Conservation (phyloP, 2,329 filamentous ascomycete genomes). For the Fusarium chaquense region DNA sequence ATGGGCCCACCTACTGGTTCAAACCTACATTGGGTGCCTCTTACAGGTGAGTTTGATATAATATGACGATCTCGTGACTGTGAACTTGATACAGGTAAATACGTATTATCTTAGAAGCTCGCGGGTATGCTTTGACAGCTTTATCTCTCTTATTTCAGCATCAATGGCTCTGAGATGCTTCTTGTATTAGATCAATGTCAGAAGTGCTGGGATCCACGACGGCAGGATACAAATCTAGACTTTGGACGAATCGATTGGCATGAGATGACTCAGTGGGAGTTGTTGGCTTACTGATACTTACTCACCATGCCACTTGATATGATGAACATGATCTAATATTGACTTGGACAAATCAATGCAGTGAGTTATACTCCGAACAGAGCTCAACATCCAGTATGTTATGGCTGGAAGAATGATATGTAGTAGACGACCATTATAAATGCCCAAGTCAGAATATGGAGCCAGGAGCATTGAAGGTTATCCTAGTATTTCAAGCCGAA, state of each 20-base stretch:
- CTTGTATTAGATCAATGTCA: not conserved
- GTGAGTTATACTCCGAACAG: not conserved
- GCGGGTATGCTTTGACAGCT: not conserved
- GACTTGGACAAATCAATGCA: not conserved
- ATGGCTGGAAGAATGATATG: too few relatives aligned
- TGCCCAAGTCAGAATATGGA: too few relatives aligned
- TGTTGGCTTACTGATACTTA: conserved; percentile 34
- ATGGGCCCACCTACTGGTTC: conserved; percentile 29
- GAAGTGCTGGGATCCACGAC: not conserved
- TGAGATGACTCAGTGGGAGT: not conserved
- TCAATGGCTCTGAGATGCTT: not conserved
- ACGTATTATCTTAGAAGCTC: not conserved
- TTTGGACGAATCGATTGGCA: not conserved
- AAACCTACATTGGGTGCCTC: not conserved
- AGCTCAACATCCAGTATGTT: accelerated
- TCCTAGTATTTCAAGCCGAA: too few relatives aligned
- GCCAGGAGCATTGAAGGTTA: not conserved
- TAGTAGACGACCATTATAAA: not conserved
- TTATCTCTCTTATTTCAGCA: not conserved
- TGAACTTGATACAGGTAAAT: not conserved
- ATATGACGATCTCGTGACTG: conserved; percentile 3
- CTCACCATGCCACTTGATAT: conserved; percentile 4
- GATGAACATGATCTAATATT: conserved; percentile 17
- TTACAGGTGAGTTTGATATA: not conserved
- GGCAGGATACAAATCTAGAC: not conserved